Conservation (phyloP, 1,139 yeast genomes). For the Debaryomycetaceae sp. region DNA sequence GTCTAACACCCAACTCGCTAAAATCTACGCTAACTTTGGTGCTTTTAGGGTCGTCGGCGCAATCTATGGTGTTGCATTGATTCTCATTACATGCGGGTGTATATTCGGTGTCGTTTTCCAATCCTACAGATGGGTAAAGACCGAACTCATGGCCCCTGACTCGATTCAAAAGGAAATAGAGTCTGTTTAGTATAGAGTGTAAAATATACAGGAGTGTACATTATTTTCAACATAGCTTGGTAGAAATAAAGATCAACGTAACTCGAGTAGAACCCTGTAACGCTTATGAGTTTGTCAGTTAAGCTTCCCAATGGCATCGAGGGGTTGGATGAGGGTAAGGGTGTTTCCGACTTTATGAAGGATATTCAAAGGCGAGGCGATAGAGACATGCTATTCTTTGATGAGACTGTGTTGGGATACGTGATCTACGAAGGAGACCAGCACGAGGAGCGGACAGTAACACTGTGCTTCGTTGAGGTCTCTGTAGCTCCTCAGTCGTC, state of each 20-base stretch:
- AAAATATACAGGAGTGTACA: not conserved
- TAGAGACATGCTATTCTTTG: constrained; percentile 26
- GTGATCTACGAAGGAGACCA: constrained; percentile 17
- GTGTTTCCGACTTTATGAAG: constrained; percentile 4
- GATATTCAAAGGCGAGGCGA: constrained; percentile 1
- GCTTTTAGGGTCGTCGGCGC: constrained; percentile 62
- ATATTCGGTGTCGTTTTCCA: constrained; percentile 19
- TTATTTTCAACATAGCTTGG: not conserved
- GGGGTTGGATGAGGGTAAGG: constrained; percentile 1
- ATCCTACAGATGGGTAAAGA: not conserved
- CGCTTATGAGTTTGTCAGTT: constrained; percentile 8
- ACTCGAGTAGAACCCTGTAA: not conserved
- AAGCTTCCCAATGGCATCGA: constrained; percentile 6
- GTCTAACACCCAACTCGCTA: constrained; percentile 51
- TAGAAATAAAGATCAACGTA: not conserved
- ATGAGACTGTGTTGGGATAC: constrained; percentile 36
- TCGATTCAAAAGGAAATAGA: not conserved
- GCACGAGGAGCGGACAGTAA: not conserved
- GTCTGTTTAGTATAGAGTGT: not conserved
- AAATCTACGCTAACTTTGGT: constrained; percentile 37
- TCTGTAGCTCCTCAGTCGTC: not conserved
- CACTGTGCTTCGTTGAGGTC: not conserved
- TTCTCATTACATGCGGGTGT: constrained; percentile 29
- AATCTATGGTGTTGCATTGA: constrained; percentile 51
- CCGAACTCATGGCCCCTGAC: not conserved